These are phyloP conservation scores for Trametes sp. DNA, from an alignment of 1,284 basidiomycete species.

Conservation along the genomic window DNA sequence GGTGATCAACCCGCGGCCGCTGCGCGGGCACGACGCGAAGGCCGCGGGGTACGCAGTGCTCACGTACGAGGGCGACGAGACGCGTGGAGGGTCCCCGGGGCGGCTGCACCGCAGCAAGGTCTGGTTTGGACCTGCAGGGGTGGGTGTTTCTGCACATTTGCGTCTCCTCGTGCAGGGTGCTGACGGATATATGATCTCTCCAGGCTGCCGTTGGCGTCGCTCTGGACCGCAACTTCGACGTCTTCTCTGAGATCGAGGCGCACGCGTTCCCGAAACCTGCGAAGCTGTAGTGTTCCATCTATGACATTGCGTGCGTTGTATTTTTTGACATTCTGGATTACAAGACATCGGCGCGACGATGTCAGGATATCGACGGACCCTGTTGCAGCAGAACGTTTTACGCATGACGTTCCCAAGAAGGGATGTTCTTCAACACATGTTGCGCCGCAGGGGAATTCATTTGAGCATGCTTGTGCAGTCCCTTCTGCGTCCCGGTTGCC, in stretches of 20 bases:
- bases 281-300: constrained; percentile 25
- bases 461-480: neutral
- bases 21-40: constrained; percentile 49
- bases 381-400: neutral
- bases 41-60: constrained; percentile 55
- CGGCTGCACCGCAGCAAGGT: constrained; percentile 62
- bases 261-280: constrained; percentile 15
- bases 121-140: constrained; percentile 54
- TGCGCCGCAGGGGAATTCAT: neutral
- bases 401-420: neutral
- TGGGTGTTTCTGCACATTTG: constrained; percentile 42
- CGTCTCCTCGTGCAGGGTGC: neutral
- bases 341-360: neutral
- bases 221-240: constrained; percentile 65
- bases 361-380: no score
- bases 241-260: constrained; percentile 55
- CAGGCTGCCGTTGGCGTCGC: constrained; percentile 48
- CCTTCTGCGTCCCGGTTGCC: neutral
- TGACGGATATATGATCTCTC: constrained; percentile 46
- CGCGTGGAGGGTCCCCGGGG: constrained; percentile 63
- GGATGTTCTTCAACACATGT: neutral
- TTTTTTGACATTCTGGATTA: neutral
- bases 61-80: constrained; percentile 74
- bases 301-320: neutral
- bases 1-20: constrained; percentile 59